A percentile compares a stretch with the other conserved stretches of the same genome.
Conservation (phyloP, 2,329 filamentous ascomycete genomes). For the Pseudocercospora pini-densiflorae region DNA sequence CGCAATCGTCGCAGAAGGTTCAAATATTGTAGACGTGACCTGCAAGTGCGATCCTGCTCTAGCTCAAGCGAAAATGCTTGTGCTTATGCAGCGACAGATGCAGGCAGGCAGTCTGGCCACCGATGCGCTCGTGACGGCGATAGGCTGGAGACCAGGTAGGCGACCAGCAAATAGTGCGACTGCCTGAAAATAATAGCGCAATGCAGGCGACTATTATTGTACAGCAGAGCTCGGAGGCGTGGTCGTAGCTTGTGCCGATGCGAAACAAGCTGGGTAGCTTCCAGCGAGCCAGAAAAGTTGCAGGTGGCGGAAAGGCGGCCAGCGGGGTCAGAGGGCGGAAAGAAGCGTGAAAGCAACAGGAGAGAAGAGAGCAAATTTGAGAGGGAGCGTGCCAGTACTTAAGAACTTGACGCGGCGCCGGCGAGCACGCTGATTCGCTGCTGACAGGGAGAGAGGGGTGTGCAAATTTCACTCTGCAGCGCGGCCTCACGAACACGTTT, state of each 20-base stretch:
- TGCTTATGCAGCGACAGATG: constrained; percentile 3
- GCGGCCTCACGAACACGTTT: neutral
- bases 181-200: neutral
- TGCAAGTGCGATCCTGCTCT: constrained; percentile 1
- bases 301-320: neutral
- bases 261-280: neutral
- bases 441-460: neutral
- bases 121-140: neutral
- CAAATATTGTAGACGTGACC: neutral
- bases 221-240: neutral
- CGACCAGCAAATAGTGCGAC: neutral
- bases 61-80: neutral
- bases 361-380: neutral
- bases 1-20: neutral
- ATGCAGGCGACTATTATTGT: neutral
- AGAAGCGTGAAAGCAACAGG: neutral
- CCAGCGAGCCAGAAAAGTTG: neutral
- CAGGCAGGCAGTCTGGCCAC: neutral
- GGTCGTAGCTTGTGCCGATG: neutral
- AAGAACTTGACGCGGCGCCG: neutral
- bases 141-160: neutral
- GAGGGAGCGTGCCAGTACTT: constrained; percentile 1
- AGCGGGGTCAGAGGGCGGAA: neutral
- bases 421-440: neutral
- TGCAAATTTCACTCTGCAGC: constrained; percentile 1